A percentile compares a stretch with the other conserved stretches of the same genome.
phyloP scores from a whole-genome alignment of 2,329 filamentous ascomycete genomes.

The Pseudohalonectria lignicola region DNA sequence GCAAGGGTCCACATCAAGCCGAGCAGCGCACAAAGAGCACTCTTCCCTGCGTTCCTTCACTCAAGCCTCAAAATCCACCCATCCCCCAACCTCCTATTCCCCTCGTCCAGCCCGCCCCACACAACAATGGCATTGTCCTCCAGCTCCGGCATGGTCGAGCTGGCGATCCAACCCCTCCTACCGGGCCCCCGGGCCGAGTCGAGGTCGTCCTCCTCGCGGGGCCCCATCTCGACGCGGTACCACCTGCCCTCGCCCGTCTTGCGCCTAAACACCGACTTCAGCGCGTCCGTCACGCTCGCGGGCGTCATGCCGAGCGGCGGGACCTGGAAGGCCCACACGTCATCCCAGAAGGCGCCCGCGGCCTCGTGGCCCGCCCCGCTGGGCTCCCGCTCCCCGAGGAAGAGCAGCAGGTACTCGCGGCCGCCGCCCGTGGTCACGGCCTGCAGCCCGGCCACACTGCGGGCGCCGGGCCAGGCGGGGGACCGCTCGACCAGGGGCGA shows the following conservation, averaged over 20 bases:
- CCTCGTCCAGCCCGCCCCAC: slow-evolving; percentile 46
- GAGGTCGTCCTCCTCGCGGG: slow-evolving; percentile 41
- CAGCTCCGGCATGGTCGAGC: slow-evolving; percentile 43
- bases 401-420: slow-evolving; percentile 50
- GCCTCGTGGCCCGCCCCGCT: slow-evolving; percentile 37
- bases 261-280: slow-evolving; percentile 38
- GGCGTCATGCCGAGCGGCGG: slow-evolving; percentile 42
- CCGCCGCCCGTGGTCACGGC: slow-evolving; percentile 47
- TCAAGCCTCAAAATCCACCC: slow-evolving; percentile 53
- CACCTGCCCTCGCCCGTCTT: slow-evolving; percentile 49
- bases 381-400: slow-evolving; percentile 45
- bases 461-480: slow-evolving; percentile 37
- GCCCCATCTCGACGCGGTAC: slow-evolving; percentile 33
- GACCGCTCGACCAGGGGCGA: slow-evolving; percentile 8
- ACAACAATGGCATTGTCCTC: slow-evolving; percentile 49
- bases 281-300: slow-evolving; percentile 44
- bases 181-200: slow-evolving; percentile 33
- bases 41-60: no score
- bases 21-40: no score
- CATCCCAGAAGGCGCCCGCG: slow-evolving; percentile 43
- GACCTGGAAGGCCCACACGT: slow-evolving; percentile 55
- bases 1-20: no score
- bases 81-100: slow-evolving; percentile 42
- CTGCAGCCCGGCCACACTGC: slow-evolving; percentile 43
- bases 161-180: slow-evolving; percentile 46